Base-by-base conservation (phyloP, 225 moss, liverwort and hornwort genomes). In the Physcomitrium patens region DNA sequence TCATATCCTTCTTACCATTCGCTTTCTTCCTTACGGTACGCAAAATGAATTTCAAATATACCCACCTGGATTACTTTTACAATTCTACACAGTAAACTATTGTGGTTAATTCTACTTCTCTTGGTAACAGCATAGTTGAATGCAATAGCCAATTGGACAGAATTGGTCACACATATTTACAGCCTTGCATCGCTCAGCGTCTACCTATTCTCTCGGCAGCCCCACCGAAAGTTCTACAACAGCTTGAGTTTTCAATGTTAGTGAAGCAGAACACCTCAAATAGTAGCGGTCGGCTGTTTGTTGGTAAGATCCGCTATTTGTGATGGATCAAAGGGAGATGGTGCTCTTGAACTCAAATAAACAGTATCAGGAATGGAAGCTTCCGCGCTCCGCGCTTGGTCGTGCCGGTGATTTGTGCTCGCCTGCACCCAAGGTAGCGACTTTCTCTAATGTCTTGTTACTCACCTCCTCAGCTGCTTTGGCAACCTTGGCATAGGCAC, bases 401-500 rank as follows among this genome's bases (percentile, higher is more conserved):
- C 65, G 68, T 50, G 73, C 74, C 74, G 81, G 73, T 70, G 68
- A 75, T 62, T 70, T 84, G 65, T 73, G 54, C 47, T 87, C 87
- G n/a, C 79, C 88, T 68, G 85, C 51, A 43, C 82, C 76, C 56
- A 87, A 74, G 51, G 65, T 79, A 46, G 79, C 84, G 64, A 90
- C 91, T 81, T 73, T 91, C 20, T 94, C 96, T 22, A 60, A 84
- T 8, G 94, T 87, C 77, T 91, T 94, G 68, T 94, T 91, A 67
- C 89, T 85, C 24, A 86, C 96, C 70, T 96, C 96, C 60, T 84
- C 92, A 2, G 96, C 96, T 52, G 94, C 85, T 65, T 91, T 89
- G 27, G 86, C 88, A 65, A 94, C 92, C 80, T 74, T 96, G 58
- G 82, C 87, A 66, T 91, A 94, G 47, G 96, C 91, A 27, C 92